These are phyloP conservation scores for Pichia cactophila DNA, from an alignment of 1,139 yeast genomes.

Conservation along the genomic window DNA sequence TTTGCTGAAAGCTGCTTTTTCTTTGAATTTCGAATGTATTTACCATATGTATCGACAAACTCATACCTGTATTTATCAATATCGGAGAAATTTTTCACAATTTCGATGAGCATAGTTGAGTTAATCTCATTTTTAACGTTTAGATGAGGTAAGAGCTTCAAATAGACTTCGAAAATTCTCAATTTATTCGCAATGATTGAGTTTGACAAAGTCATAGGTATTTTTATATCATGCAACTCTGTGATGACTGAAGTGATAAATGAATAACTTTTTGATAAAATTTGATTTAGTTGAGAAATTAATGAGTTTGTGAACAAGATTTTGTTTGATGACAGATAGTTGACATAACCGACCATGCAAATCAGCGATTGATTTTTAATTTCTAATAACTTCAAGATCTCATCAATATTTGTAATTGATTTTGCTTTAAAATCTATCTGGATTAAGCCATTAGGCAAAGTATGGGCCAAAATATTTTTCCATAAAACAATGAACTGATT, in stretches of 20 bases:
- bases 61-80: constrained; percentile 27
- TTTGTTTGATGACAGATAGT: constrained; percentile 23
- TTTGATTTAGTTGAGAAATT: constrained; percentile 37
- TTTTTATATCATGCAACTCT: constrained; percentile 15
- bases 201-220: constrained; percentile 17
- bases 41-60: constrained; percentile 9
- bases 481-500: constrained; percentile 70
- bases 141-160: constrained; percentile 34
- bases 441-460: constrained; percentile 28
- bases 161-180: constrained; percentile 36
- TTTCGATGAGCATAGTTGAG: constrained; percentile 37
- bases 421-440: constrained; percentile 21
- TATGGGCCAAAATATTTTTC: constrained; percentile 67
- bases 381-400: constrained; percentile 37
- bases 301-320: constrained; percentile 31
- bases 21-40: constrained; percentile 7
- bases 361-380: constrained; percentile 41
- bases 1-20: constrained; percentile 7
- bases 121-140: constrained; percentile 35
- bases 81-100: constrained; percentile 38
- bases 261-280: constrained; percentile 34
- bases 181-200: constrained; percentile 33
- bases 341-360: constrained; percentile 38
- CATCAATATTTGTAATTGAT: constrained; percentile 30
- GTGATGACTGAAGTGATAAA: constrained; percentile 27